Evolutionary conservation across 1,139 yeast species (phyloP).

Genomic region (Geotrichum phurueaensis): DNA sequence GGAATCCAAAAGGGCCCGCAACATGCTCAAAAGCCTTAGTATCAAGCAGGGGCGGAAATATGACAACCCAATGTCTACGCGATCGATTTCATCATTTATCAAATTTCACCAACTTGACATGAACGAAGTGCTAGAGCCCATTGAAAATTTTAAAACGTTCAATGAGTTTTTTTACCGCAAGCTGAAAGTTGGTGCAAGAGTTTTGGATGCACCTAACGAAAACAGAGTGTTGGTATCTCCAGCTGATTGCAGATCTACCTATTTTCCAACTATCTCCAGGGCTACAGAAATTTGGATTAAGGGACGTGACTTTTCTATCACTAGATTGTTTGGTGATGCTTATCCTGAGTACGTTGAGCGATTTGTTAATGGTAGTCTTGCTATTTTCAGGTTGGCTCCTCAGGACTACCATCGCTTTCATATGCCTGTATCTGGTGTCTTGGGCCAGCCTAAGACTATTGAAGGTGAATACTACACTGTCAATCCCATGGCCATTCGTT

Average conservation of each 20-base stretch:
- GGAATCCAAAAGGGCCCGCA: slow-evolving; percentile 55
- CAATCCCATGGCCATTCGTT: slow-evolving; percentile 93
- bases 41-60: slow-evolving; percentile 79
- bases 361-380: slow-evolving; percentile 56
- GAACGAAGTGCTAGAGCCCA: slow-evolving; percentile 54
- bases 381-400: slow-evolving; percentile 85
- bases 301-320: slow-evolving; percentile 68
- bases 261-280: slow-evolving; percentile 52
- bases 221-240: slow-evolving; percentile 60
- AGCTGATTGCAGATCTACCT: slow-evolving; percentile 83
- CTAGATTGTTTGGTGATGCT: slow-evolving; percentile 56
- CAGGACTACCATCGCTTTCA: slow-evolving; percentile 96
- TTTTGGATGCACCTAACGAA: slow-evolving; percentile 52
- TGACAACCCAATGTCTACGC: slow-evolving; percentile 60
- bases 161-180: slow-evolving; percentile 85
- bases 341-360: slow-evolving; percentile 46
- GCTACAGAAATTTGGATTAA: slow-evolving; percentile 88
- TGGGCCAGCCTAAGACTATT: slow-evolving; percentile 61
- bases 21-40: slow-evolving; percentile 57
- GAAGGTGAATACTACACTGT: slow-evolving; percentile 94
- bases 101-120: slow-evolving; percentile 73
- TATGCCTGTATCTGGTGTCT: slow-evolving; percentile 69
- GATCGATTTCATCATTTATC: slow-evolving; percentile 69
- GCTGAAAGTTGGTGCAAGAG: slow-evolving; percentile 65
- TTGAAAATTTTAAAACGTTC: slow-evolving; percentile 56